phyloP scores from a whole-genome alignment of 139 green algal genomes.

The Picochlorum sp. region DNA sequence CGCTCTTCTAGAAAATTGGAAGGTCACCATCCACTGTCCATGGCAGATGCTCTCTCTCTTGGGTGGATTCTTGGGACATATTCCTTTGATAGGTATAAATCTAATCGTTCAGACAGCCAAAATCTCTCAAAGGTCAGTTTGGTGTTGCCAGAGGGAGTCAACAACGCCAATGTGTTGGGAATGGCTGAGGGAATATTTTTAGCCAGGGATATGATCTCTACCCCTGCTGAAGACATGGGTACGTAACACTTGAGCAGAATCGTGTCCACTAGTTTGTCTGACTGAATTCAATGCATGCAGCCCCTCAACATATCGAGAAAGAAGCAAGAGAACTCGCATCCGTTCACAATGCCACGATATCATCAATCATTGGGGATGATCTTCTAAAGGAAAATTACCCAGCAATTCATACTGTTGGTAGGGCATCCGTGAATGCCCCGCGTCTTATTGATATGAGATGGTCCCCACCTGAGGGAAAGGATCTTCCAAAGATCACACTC shows the following conservation, averaged over 20 bases:
- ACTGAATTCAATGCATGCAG: constrained; percentile 2
- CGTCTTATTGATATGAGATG: constrained; percentile 33
- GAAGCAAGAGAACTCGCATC: constrained; percentile 40
- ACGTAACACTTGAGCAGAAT: neutral
- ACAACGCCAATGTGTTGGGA: constrained; percentile 15
- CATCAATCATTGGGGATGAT: constrained; percentile 34
- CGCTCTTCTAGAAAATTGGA: neutral
- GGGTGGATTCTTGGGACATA: constrained; percentile 34
- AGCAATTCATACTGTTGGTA: constrained; percentile 50
- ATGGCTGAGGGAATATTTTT: constrained; percentile 20
- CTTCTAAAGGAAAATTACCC: constrained; percentile 46
- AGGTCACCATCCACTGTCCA: neutral
- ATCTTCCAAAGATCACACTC: constrained; percentile 41
- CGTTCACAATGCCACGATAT: constrained; percentile 23
- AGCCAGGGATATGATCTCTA: constrained; percentile 54
- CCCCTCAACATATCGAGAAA: constrained; percentile 31
- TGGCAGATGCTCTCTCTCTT: constrained; percentile 14
- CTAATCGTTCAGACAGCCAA: constrained; percentile 3
- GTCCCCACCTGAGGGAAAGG: constrained; percentile 4
- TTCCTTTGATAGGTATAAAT: constrained; percentile 40
- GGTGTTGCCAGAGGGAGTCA: constrained; percentile 20
- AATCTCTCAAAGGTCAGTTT: constrained; percentile 18
- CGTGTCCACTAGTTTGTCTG: neutral
- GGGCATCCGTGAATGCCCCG: constrained; percentile 32
- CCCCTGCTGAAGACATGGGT: constrained; percentile 50